Evolutionary conservation across 2,329 filamentous ascomycete species (phyloP).

Genomic region (Fusarium sp.): DNA sequence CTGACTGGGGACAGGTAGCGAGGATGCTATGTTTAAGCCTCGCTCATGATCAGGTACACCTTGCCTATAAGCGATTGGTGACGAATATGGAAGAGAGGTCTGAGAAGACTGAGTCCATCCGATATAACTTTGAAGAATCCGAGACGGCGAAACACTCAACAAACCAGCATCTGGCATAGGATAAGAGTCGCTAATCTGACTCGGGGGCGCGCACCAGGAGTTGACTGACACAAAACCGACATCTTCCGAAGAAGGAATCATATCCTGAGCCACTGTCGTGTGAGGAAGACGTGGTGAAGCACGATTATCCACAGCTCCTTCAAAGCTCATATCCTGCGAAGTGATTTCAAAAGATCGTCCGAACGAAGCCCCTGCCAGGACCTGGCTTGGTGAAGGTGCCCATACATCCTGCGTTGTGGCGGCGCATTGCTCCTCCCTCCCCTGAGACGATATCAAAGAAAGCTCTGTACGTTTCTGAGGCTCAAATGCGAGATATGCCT

Average conservation of each 20-base stretch:
- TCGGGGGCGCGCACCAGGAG: constrained; percentile 60
- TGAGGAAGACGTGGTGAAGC: constrained; percentile 48
- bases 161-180: constrained; percentile 51
- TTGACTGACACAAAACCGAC: constrained; percentile 39
- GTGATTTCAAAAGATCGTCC: constrained; percentile 46
- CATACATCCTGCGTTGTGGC: neutral
- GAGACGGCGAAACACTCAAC: constrained; percentile 58
- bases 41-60: neutral
- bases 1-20: constrained; percentile 33
- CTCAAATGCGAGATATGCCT: constrained; percentile 63
- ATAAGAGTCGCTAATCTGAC: constrained; percentile 67
- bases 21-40: constrained; percentile 42
- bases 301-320: constrained; percentile 59
- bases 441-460: neutral
- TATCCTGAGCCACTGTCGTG: neutral
- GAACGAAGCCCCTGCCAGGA: constrained; percentile 25
- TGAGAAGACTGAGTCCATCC: constrained; percentile 46
- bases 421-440: constrained; percentile 1
- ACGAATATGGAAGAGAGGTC: constrained; percentile 40
- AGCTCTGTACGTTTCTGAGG: constrained; percentile 43
- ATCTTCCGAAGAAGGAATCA: constrained; percentile 16
- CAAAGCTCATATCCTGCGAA: constrained; percentile 59
- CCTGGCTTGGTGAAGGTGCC: constrained; percentile 21
- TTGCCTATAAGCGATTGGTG: constrained; percentile 23
- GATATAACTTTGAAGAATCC: constrained; percentile 62